Base-by-base conservation (phyloP, 345 rosid genomes). In the Stellera chamaejasme region DNA sequence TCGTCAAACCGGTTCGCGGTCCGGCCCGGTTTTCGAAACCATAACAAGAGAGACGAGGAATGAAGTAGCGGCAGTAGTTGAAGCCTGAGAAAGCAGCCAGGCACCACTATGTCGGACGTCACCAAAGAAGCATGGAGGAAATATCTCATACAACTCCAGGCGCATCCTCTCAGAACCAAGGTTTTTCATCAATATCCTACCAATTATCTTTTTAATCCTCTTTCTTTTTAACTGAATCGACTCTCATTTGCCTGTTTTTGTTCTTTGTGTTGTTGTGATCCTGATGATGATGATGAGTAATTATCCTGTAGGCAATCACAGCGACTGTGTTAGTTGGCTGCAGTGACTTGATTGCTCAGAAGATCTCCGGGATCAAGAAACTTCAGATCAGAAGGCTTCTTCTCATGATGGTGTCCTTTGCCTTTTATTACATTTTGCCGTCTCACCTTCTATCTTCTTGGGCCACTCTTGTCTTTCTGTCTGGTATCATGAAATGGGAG, bases 51-150 rank as follows among this genome's bases (percentile, higher is more conserved):
- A 19, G 23, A 19, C 1, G 23, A 19, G 23, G 23, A 19, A 19
- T 19, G 23, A 19, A 19, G 23, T 19, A 19, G 23, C 23, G n/a
- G n/a, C n/a, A n/a, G n/a, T n/a, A 19, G 23, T 19, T 0, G 23
- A 19, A 19, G 23, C 23, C 23, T 19, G 23, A n/a, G n/a, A n/a
- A n/a, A n/a, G n/a, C n/a, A n/a, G n/a, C n/a, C n/a, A n/a, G n/a
- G n/a, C n/a, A n/a, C n/a, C 36, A 58, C 43, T 71, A 90, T 91
- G 98, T 79, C 87, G 23, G 95, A 86, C 58, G 55, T 69, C 4
- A 84, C 76, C 55, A 79, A 84, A 69, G 89, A 81, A n/a, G 91
- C 93, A 27, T 92, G 96, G 94, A 69, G 87, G 67, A 86, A 84
- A 47, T 86, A 92, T 68, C 70, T 92, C 54, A 82, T 84, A 51